phyloP scores from a whole-genome alignment of 1,284 basidiomycete genomes.

The Tylopilus sp. region DNA sequence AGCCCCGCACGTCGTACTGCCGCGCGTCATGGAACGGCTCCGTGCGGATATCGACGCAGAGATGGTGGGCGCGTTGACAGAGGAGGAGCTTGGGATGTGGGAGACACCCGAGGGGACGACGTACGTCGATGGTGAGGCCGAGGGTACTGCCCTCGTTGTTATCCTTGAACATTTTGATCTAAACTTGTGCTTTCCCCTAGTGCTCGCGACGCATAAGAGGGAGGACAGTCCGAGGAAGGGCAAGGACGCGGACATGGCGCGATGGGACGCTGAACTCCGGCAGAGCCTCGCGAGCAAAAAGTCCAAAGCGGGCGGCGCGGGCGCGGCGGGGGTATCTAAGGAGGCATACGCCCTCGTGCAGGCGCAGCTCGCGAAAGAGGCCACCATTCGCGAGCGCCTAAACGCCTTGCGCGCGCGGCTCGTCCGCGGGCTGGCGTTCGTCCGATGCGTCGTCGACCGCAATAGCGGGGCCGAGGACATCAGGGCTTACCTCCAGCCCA shows the following conservation, averaged over 20 bases:
- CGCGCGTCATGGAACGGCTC: constrained; percentile 67
- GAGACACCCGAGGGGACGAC: constrained; percentile 74
- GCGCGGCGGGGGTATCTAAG: constrained; percentile 61
- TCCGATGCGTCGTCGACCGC: constrained; percentile 53
- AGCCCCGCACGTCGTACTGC: constrained; percentile 63
- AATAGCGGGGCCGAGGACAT: constrained; percentile 48
- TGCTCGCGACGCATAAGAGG: constrained; percentile 60
- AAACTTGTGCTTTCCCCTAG: constrained; percentile 34
- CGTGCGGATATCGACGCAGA: constrained; percentile 57
- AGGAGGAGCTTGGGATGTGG: constrained; percentile 81
- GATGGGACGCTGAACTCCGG: constrained; percentile 93
- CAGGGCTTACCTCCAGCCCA: constrained; percentile 49
- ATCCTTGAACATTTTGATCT: too few relatives aligned
- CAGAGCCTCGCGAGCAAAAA: constrained; percentile 80
- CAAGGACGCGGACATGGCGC: constrained; percentile 81
- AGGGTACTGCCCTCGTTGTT: background rate
- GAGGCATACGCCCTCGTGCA: constrained; percentile 78
- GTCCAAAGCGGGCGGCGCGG: constrained; percentile 21
- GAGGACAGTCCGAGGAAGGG: constrained; percentile 63
- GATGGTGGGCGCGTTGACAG: constrained; percentile 59
- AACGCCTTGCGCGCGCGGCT: constrained; percentile 50
- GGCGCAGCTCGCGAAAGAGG: constrained; percentile 79
- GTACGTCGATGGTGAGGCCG: constrained; percentile 69
- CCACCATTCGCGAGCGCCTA: constrained; percentile 61
- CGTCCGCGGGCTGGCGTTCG: constrained; percentile 63